Evolutionary conservation across 2,329 filamentous ascomycete genomes (phyloP).

Genomic region (Neonectria sp.): DNA sequence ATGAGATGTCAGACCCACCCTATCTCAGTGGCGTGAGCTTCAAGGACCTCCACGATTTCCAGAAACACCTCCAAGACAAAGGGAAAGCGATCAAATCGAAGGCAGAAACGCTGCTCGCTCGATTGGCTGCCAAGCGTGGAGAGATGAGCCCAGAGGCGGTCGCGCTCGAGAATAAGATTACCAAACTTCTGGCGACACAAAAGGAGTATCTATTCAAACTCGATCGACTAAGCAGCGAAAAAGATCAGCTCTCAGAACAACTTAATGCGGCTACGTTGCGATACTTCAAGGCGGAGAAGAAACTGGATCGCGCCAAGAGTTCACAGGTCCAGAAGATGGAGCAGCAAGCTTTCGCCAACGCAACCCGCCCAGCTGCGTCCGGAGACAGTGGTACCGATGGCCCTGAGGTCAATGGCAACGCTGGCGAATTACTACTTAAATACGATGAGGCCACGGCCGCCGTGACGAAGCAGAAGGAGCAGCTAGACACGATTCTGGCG

Average conservation of each 20-base stretch:
- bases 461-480: conserved; percentile 88
- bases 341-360: conserved; percentile 85
- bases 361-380: conserved; percentile 62
- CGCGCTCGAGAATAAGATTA: conserved; percentile 82
- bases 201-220: conserved; percentile 85
- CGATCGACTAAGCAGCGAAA: conserved; percentile 82
- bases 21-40: conserved; percentile 74
- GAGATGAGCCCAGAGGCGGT: conserved; percentile 77
- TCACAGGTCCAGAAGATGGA: conserved; percentile 92
- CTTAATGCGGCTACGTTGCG: conserved; percentile 90
- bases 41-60: conserved; percentile 79
- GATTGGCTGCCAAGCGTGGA: conserved; percentile 66
- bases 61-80: conserved; percentile 84
- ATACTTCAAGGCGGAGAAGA: conserved; percentile 96
- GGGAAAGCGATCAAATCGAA: conserved; percentile 83
- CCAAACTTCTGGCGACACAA: conserved; percentile 82
- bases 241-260: conserved; percentile 87
- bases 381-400: conserved; percentile 64
- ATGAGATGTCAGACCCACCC: conserved; percentile 62
- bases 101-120: conserved; percentile 77
- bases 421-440: conserved; percentile 79
- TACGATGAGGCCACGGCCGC: conserved; percentile 84
- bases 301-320: conserved; percentile 90
- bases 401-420: conserved; percentile 68
- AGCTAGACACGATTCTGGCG: conserved; percentile 82